Base-by-base conservation (phyloP, 2,329 filamentous ascomycete genomes). In the Aphanoascus verrucosus region DNA sequence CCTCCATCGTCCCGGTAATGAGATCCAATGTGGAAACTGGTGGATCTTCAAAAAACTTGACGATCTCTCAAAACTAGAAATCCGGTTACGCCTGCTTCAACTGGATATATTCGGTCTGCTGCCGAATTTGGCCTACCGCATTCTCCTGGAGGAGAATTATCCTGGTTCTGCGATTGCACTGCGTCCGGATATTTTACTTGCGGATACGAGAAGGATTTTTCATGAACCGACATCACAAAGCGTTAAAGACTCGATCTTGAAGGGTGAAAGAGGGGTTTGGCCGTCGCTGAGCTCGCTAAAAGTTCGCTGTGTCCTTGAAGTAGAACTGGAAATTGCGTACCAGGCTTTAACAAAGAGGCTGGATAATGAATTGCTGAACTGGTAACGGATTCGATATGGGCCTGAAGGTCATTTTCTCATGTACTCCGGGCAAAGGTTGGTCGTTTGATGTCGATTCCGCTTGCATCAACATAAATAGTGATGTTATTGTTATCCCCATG, bases 211-310 rank as follows among this genome's bases (percentile, higher is more conserved):
- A 41, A 79, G 84, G 34, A 72, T 96, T 34, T 77, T 96, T n/a
- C 86, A 94, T 67, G 12, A 34, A 31, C 89, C 89, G 0, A 91
- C 85, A 0, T 76, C 80, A 49, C 81, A 84, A 55, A 83, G 81
- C 7, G 72, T 96, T 2, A 82, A 88, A 55, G 86, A 91, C 61
- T 96, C 90, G 91, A 89, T 94, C 52, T 69, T 83, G 32, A 78
- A 85, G 52, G 91, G 91, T 1, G 91, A 97, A 69, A 74, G 83
- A 57, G 90, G 86, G 59, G 88, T 95, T 0, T 97, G 91, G 90
- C 91, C 90, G 0, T 87, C 88, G 1, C 81, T 95, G 2, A 83
- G 83, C 32, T 88, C 89, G 12, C 70, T 97, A 57, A 84, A 85
- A 61, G 83, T 94, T 5, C 75, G 91, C 5, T 93, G 88, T 67